Base-by-base conservation (phyloP, 2,329 filamentous ascomycete species). In the Ophiostoma quercus region DNA sequence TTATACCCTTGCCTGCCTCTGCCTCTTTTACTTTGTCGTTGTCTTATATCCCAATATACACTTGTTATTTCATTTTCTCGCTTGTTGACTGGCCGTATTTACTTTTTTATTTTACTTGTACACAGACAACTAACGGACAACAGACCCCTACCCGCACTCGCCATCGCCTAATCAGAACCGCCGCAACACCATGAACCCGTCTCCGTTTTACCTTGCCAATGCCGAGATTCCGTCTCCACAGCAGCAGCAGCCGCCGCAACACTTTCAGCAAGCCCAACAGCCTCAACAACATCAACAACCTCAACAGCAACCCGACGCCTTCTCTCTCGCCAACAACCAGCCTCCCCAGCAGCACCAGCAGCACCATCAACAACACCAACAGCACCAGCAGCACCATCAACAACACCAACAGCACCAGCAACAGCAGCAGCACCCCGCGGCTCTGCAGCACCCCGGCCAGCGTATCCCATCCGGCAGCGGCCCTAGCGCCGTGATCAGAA, bases 81-180 rank as follows among this genome's bases (percentile, higher is more conserved):
- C 22, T 62, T 32, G 25, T 62, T 62, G 57, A 62, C 51, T 34
- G 29, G 32, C 19, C 67, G 66, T 62, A 22, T 39, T 8, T n/a
- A 22, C 22, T 12, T 8, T 37, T n/a, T 5, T 2, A 5, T 22
- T 65, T 65, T 19, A 11, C 16, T 22, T 12, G 5, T 22, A 14
- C 9, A 6, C n/a, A n/a, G 16, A 19, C n/a, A n/a, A 51, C 68
- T 69, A 67, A 70, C 70, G 22, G 16, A 62, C 1, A 8, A 19
- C 22, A 72, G 73, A 83, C 75, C 82, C 79, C 74, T 84, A 84
- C 75, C 79, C 81, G 74, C 76, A 82, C 75, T 80, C 85, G 75
- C 79, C 86, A 76, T 77, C 83, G 70, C 81, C 85, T 76, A 85
- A 82, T 74, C 85, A 87, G 75, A 84, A 86, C 71, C 84, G 84